These are phyloP conservation scores for Xylaria sp. DNA, from an alignment of 2,329 filamentous ascomycete species.

Conservation along the genomic window DNA sequence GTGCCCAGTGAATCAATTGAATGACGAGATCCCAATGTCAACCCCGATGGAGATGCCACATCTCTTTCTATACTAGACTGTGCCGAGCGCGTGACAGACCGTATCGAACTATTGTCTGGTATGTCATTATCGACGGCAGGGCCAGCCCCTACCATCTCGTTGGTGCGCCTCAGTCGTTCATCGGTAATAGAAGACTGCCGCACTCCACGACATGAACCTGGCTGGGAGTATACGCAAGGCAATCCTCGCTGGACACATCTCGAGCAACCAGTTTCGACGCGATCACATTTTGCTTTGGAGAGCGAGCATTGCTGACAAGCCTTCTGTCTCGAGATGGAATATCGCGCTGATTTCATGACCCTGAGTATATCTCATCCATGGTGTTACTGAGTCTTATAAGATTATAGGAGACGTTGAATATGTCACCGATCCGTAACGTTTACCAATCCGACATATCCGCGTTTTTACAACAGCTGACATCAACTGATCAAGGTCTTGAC, in stretches of 20 bases:
- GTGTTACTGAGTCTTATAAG: background rate
- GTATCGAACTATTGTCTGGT: background rate
- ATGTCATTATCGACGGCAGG: background rate
- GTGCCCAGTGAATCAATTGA: conserved; percentile 8
- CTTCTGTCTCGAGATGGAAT: conserved; percentile 54
- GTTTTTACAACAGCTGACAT: background rate
- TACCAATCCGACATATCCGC: background rate
- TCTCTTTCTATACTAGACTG: conserved; percentile 12
- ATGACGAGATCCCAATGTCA: conserved; percentile 1
- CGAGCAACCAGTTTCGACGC: conserved; percentile 47
- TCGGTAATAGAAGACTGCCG: conserved; percentile 2
- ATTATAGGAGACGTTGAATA: background rate
- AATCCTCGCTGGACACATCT: conserved; percentile 49
- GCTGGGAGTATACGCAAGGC: conserved; percentile 47
- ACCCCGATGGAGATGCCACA: conserved; percentile 8
- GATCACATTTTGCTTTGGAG: conserved; percentile 56
- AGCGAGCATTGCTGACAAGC: conserved; percentile 52
- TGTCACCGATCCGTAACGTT: background rate
- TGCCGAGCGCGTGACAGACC: background rate
- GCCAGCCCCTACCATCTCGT: background rate
- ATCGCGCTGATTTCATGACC: conserved; percentile 43
- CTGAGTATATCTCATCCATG: conserved; percentile 3
- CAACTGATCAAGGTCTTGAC: background rate
- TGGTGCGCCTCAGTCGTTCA: background rate
- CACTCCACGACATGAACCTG: conserved; percentile 11